Percentiles rank a stretch among this genome's conserved stretches.
These are phyloP conservation scores for Talaromyces rugulosus DNA, from an alignment of 2,329 filamentous ascomycete genomes.

Conservation along the genomic window DNA sequence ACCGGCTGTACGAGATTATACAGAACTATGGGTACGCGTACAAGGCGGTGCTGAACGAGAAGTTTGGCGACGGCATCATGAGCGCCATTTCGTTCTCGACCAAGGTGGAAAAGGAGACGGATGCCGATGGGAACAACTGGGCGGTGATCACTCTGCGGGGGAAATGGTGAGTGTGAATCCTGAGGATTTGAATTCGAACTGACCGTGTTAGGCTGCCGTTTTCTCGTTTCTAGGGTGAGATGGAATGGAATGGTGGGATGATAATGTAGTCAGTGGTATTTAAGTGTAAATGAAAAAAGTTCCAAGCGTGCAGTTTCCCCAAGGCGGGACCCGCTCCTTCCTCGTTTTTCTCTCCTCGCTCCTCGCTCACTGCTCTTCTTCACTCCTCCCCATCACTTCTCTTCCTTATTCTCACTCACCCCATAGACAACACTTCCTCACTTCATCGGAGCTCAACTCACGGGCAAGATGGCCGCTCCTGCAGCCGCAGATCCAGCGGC, in stretches of 20 bases:
- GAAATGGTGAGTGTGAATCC: conserved; percentile 62
- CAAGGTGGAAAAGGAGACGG: conserved; percentile 89
- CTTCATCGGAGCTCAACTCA: too few relatives aligned
- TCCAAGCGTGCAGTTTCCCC: background rate
- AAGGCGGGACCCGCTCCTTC: background rate
- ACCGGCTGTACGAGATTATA: conserved; percentile 87
- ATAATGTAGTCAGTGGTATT: background rate
- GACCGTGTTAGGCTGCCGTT: conserved; percentile 39
- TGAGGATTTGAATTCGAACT: conserved; percentile 11
- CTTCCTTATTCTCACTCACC: background rate
- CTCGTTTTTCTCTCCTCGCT: background rate
- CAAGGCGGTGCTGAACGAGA: conserved; percentile 93
- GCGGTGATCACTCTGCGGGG: conserved; percentile 78
- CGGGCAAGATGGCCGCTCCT: background rate
- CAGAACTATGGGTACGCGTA: conserved; percentile 97
- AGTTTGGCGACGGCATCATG: conserved; percentile 94
- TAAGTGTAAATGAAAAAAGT: background rate
- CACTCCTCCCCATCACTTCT: background rate
- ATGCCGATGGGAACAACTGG: conserved; percentile 76
- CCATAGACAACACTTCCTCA: background rate
- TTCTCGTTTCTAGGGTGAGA: conserved; percentile 36
- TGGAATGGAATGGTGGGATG: background rate
- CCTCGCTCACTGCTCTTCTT: background rate
- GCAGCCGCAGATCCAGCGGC: background rate
- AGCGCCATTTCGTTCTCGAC: conserved; percentile 89